Base-by-base conservation (phyloP, 108 stramenopile genomes). In the Nannochloropsis salina region DNA sequence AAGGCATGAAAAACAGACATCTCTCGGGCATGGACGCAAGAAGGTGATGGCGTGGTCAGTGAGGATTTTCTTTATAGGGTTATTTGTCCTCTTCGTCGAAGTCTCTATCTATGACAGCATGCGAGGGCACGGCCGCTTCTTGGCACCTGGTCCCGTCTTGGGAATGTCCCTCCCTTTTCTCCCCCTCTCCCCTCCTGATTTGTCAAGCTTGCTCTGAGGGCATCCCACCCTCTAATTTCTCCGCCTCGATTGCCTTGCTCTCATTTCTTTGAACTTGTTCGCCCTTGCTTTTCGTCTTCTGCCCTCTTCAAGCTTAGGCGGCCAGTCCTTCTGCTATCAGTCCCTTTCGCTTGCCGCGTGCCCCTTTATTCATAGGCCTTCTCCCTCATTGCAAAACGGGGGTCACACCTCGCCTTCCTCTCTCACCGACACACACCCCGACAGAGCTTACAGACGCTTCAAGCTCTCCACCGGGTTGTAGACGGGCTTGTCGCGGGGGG, bases 401-500 rank as follows among this genome's bases (percentile, higher is more conserved):
- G n/a, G n/a, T n/a, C n/a, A n/a, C n/a, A n/a, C n/a, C 47, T 51
- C 12, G 12, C 12, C 61, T 74, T 74, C 61, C 61, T 74, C 5
- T n/a, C 61, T 74, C 61, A 2, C 61, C n/a, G 20, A 2, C 5
- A 20, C 5, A 15, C 61, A 20, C 3, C 20, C 8, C 61, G 20
- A n/a, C 4, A 1, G 20, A 15, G 61, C 61, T 81, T 96, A 98
- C 91, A 98, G 91, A 85, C 97, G 93, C 94, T 98, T 98, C 85
- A 94, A 86, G 83, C 93, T 94, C 87, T 98, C 97, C 43, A 96
- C 94, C 43, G 96, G 96, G 94, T 98, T 98, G 91, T 93, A 94
- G 93, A 94, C 96, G 81, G 94, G 91, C 31, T 91, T 93, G 92
- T 98, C 97, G 8, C 96, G 96, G 92, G 95, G 95, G 86, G 96